Evolutionary conservation across 768 basidiomycete species (phyloP), one percentile per base, ranked within the genome.

Genomic region (Russula dissimulans): DNA sequence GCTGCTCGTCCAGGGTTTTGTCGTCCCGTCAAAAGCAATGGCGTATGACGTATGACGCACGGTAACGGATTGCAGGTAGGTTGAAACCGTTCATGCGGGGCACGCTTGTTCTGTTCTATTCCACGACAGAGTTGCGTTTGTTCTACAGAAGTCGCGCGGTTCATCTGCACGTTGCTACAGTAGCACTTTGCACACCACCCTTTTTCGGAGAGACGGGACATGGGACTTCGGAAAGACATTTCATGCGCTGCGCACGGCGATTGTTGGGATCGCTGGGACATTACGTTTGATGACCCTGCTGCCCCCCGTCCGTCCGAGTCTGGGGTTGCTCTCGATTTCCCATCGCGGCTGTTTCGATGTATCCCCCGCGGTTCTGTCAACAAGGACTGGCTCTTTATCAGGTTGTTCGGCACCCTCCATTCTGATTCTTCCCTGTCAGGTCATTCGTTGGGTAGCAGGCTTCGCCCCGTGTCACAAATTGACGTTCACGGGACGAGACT

Each of bases 331-430:
- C 43, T 51, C 36, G 54, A 51, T 39, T 44, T 49, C 48, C 39
- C 34, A 29, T 34, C 22, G 32, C 50, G 59, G 54, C 36, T 11
- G 14, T 32, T 46, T 56, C 60, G 60, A 61, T 61, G 48, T 26
- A 26, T 22, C 49, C 34, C 60, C 55, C 22, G 34, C 26, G 22
- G 29, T 61, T 50, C 60, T 60, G 48, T 45, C 48, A 60, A 46
- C 49, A 45, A 38, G 43, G 43, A 31, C 41, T 50, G 2, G 18
- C 54, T 60, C 56, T 54, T 32, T 17, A 60, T 60, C 42, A 41
- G 55, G 43, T 29, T 45, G 48, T 56, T 61, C 60, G 55, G 55
- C 29, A 51, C 48, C 18, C 54, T 32, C 39, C 60, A 41, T 38
- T 54, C 55, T 49, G 42, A 45, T 50, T 34, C 29, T 44, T 45